Evolutionary conservation across 257 asterid genomes (phyloP), one percentile per base, ranked within the genome.

Genomic region (Euphrasia confusa): DNA sequence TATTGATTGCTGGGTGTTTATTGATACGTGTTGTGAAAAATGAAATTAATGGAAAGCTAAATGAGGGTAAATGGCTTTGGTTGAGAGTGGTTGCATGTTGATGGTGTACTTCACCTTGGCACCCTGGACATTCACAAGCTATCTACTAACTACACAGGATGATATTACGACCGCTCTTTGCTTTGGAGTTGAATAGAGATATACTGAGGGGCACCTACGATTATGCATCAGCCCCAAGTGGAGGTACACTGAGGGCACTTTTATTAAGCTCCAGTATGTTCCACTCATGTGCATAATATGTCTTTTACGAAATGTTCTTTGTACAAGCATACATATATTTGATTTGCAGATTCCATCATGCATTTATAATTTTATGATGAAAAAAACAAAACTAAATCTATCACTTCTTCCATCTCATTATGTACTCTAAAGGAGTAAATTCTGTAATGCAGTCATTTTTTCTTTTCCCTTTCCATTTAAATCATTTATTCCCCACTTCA

Each of bases 61-160:
- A 73, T 45, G 83, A 83, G 69, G 97, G 97, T 10, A 87, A 72
- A 77, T 89, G 96, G 99, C 88, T 79, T 26, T 75, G 84, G 89
- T 64, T 75, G 60, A 68, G 77, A 60, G 17, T 60, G 32, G 11
- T 81, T 44, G 33, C 37, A 0, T 44, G 37, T 58, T 74, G 69
- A 77, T 48, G 2, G 26, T 37, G 64, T 75, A 35, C 24, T 32
- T 54, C 58, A 6, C n/a, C 5, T 28, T 60, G 67, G 71, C 39
- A 17, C 27, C 15, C 17, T 45, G 15, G 26, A 57, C 48, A 8
- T 49, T 45, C 61, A 54, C 67, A 49, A 61, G n/a, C 6, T 73
- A 15, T 15, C 53, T 65, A 12, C 60, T 5, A 35, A 7, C 40
- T 35, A 9, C 24, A 40, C 18, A 4, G 53, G 40, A n/a, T 45